Evolutionary conservation across 2,329 filamentous ascomycete genomes (phyloP).

Genomic region (Aureobasidium sp.): DNA sequence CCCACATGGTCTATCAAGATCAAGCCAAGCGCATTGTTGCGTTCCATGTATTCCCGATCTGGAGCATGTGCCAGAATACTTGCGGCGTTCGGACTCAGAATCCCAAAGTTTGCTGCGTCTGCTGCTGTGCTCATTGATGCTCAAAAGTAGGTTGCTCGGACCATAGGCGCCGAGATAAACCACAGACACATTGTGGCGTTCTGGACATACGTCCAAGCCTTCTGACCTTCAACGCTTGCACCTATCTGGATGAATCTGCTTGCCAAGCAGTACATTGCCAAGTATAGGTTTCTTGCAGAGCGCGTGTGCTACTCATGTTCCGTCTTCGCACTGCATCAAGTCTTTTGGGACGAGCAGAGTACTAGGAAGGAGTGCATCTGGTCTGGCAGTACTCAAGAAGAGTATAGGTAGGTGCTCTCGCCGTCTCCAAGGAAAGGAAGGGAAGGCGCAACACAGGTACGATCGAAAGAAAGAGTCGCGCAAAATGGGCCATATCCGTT

Average conservation of each 20-base stretch:
- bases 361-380: slow-evolving; percentile 12
- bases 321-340: slow-evolving; percentile 30
- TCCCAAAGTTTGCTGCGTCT: neutral
- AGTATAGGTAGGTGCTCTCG: neutral
- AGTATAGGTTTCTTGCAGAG: slow-evolving; percentile 16
- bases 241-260: slow-evolving; percentile 21
- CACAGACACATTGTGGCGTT: neutral
- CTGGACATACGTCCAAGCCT: slow-evolving; percentile 20
- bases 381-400: slow-evolving; percentile 7
- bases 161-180: neutral
- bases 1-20: neutral
- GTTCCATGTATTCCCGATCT: neutral
- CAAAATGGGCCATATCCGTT: slow-evolving; percentile 27
- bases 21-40: neutral
- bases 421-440: slow-evolving; percentile 3
- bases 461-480: slow-evolving; percentile 20
- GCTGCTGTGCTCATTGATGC: slow-evolving; percentile 48
- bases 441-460: slow-evolving; percentile 7
- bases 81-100: neutral
- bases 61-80: neutral
- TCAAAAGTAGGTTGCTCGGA: slow-evolving; percentile 3
- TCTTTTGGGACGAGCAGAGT: slow-evolving; percentile 24
- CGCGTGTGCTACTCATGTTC: slow-evolving; percentile 51
- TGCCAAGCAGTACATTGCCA: slow-evolving; percentile 17
- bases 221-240: slow-evolving; percentile 27